phyloP scores from a whole-genome alignment of 73 alveolate species.

The Paramecium bursaria region DNA sequence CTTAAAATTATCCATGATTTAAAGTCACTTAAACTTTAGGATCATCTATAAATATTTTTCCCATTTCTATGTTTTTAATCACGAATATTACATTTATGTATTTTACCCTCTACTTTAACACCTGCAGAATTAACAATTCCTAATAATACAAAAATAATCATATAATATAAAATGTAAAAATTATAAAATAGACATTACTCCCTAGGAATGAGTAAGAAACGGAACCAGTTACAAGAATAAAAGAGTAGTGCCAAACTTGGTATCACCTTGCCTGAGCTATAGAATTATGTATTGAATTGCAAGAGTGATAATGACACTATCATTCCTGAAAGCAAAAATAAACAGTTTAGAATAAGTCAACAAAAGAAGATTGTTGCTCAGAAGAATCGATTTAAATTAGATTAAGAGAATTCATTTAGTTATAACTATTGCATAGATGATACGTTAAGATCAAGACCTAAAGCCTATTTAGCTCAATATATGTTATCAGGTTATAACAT shows the following conservation, averaged over 20 bases:
- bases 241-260: neutral
- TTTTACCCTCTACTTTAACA: too few species aligned
- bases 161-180: too few species aligned
- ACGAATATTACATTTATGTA: too few species aligned
- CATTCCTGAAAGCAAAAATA: neutral
- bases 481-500: neutral
- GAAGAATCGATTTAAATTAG: neutral
- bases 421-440: neutral
- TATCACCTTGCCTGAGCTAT: neutral
- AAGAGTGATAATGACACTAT: neutral
- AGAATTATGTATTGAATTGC: too few species aligned
- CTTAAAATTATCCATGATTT: conserved; percentile 43
- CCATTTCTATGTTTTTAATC: too few species aligned
- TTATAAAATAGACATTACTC: too few species aligned
- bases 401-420: neutral
- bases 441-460: too few species aligned
- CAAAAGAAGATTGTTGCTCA: neutral
- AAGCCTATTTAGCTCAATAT: neutral
- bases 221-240: too few species aligned
- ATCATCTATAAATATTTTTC: conserved; percentile 35
- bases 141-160: too few species aligned
- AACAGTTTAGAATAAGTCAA: too few species aligned
- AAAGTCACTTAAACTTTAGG: conserved; percentile 7
- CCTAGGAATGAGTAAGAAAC: too few species aligned
- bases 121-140: too few species aligned